A percentile compares a stretch with the other conserved stretches of the same genome.
phyloP scores from a whole-genome alignment of 2,329 filamentous ascomycete genomes.

The Pseudogymnoascus verrucosus region DNA sequence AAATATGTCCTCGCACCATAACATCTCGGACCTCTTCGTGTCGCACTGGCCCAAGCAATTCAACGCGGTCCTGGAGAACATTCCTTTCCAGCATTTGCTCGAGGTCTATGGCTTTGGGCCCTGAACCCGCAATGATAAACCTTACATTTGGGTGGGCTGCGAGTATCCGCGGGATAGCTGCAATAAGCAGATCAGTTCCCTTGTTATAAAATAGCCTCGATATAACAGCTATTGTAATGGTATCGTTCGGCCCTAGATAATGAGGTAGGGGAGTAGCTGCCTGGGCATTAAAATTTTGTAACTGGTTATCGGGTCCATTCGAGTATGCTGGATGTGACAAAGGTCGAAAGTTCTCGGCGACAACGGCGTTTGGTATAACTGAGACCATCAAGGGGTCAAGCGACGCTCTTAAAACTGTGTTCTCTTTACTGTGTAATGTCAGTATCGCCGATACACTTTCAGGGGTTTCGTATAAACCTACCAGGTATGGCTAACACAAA shows the following conservation, averaged over 20 bases:
- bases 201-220: conserved; percentile 98
- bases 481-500: conserved; percentile 98
- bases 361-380: conserved; percentile 94
- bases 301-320: conserved; percentile 24
- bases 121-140: conserved; percentile 93
- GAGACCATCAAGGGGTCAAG: conserved; percentile 96
- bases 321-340: conserved; percentile 43
- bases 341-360: conserved; percentile 90
- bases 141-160: conserved; percentile 85
- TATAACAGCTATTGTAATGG: conserved; percentile 93
- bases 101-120: conserved; percentile 92
- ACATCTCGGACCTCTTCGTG: conserved; percentile 97
- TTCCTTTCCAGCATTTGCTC: conserved; percentile 98
- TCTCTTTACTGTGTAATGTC: conserved; percentile 68
- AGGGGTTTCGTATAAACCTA: conserved; percentile 33
- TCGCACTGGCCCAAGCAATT: conserved; percentile 82
- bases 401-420: conserved; percentile 88
- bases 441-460: conserved; percentile 15
- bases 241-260: conserved; percentile 71
- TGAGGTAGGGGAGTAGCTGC: conserved; percentile 48
- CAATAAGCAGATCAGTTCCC: conserved; percentile 92
- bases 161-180: conserved; percentile 86
- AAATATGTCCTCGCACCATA: conserved; percentile 95
- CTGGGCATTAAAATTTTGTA: conserved; percentile 26
- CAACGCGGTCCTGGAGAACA: conserved; percentile 85